Base-by-base conservation (phyloP, 1,139 yeast genomes). In the Blastobotrys raffinosifermentans region DNA sequence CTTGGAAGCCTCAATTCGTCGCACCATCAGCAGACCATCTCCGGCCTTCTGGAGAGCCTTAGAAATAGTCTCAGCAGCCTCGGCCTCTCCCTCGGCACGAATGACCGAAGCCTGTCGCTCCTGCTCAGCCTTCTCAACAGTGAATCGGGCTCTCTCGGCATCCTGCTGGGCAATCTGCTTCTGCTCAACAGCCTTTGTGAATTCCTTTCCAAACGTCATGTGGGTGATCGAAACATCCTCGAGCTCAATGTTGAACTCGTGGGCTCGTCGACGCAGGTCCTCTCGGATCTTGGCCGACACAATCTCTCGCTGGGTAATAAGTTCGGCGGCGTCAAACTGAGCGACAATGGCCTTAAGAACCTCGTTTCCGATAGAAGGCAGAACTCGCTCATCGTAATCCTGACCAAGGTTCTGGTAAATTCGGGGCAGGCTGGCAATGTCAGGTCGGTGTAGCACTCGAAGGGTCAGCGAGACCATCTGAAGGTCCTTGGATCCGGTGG, bases 121-220 rank as follows among this genome's bases (percentile, higher is more conserved):
- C 65, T 93, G 99, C 63, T 91, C 97, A 4, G 98, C 98, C 63
- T 82, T 84, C 59, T 89, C 96, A 37, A 93, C 99, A 45, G 87
- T 72, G 61, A 77, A 93, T 57, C 84, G 82, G 42, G 97, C 96
- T 53, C 98, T 77, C 67, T 93, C 98, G 17, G 99, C 97, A 58
- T 93, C 98, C 66, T 93, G 98, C 68, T 91, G 98, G 21, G 98
- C 98, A 64, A 93, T 93, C 65, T 93, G 98, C 66, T 93, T 93
- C 67, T 86, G 95, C 67, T 93, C 99, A 41, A 91, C 98, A 17
- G 98, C 97, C 65, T 86, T 89, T 41, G 99, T 93, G 68, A 93
- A 93, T 59, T 93, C 99, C 50, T 75, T 76, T 39, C 98, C 98
- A 62, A 93, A 93, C 1, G 96, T 85, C 89, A 93, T 81, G 66